Base-by-base conservation (phyloP, 495 filamentous ascomycete genomes). In the Mytilinidion resinicola region DNA sequence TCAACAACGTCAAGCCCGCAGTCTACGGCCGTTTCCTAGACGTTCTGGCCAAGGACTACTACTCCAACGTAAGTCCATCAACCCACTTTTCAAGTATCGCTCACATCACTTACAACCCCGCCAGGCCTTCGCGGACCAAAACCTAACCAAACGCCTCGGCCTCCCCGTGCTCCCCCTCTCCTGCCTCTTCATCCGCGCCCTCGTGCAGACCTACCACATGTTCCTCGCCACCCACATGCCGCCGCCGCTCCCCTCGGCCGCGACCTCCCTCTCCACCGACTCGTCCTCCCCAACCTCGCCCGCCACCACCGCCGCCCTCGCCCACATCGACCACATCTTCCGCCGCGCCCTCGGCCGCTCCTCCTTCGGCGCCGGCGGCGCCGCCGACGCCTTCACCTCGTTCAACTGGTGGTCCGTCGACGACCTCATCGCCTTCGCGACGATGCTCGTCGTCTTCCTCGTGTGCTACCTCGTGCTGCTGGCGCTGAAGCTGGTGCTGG, bases 161-260 rank as follows among this genome's bases (percentile, higher is more conserved):
- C 80, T 99, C 1, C 93, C 93, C 0, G 85, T 99, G 33, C 84
- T 99, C 51, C 93, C 93, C 0, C 77, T 99, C 14, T 88, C 90
- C 6, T 96, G 90, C 65, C 87, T 99, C 52, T 97, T 97, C 74
- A 91, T 99, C 69, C 85, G 93, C 30, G 88, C 95, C 37, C 89
- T 88, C 2, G 80, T 97, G 17, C 93, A 99, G 70, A 96, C 91
- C 10, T 99, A 99, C 72, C 88, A 96, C 72, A 96, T 96, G 91
- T 95, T 97, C 72, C 81, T 97, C 10, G 87, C 91, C 7, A 90
- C 88, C 0, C 81, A 95, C 60, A 75, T 95, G 12, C 87, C 89
- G 9, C 79, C 83, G 2, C 86, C 88, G 0, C 76, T 90, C 8
- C 82, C 86, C 6, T 90, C 88, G 0, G 82, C 85, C 0, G 82